Evolutionary conservation across 2,329 filamentous ascomycete genomes (phyloP).

Genomic region (Aspergillus novoparasiticus): DNA sequence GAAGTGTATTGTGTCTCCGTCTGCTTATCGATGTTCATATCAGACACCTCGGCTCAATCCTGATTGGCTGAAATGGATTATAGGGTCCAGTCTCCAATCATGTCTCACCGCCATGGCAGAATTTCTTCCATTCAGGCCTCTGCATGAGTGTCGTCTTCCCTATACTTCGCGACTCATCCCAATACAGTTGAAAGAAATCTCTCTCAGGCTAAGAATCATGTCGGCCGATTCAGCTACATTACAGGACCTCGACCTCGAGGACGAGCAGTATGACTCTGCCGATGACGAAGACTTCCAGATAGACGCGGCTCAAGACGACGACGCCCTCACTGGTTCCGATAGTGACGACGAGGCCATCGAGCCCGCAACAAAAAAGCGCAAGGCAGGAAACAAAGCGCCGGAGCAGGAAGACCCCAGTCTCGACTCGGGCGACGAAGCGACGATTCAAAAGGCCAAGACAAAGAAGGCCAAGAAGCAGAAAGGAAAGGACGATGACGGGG

Average conservation of each 20-base stretch:
- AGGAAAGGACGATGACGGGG: constrained; percentile 34
- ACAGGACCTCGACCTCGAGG: constrained; percentile 28
- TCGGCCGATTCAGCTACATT: constrained; percentile 16
- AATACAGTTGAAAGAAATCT: not conserved
- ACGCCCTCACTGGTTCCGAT: constrained; percentile 33
- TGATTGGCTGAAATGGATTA: not conserved
- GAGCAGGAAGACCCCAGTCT: constrained; percentile 42
- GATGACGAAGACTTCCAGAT: constrained; percentile 44
- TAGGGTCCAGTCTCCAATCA: not conserved
- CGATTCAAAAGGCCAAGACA: constrained; percentile 52
- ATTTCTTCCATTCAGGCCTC: constrained; percentile 12
- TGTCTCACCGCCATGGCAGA: constrained; percentile 28
- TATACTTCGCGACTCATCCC: constrained; percentile 9
- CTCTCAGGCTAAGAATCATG: not conserved
- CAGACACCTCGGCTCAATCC: not conserved
- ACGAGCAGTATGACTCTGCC: constrained; percentile 41
- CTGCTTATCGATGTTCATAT: not conserved
- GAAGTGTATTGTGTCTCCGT: not conserved
- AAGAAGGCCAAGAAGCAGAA: constrained; percentile 44
- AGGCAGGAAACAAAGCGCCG: constrained; percentile 27
- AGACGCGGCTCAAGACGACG: constrained; percentile 37
- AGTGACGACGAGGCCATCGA: constrained; percentile 32
- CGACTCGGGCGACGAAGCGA: constrained; percentile 60
- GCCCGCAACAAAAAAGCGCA: constrained; percentile 44
- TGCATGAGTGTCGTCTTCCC: not conserved